Evolutionary conservation across 202 grass and related monocot species (phyloP), one percentile per base, ranked within the genome.

Genomic region (Setaria italica): DNA sequence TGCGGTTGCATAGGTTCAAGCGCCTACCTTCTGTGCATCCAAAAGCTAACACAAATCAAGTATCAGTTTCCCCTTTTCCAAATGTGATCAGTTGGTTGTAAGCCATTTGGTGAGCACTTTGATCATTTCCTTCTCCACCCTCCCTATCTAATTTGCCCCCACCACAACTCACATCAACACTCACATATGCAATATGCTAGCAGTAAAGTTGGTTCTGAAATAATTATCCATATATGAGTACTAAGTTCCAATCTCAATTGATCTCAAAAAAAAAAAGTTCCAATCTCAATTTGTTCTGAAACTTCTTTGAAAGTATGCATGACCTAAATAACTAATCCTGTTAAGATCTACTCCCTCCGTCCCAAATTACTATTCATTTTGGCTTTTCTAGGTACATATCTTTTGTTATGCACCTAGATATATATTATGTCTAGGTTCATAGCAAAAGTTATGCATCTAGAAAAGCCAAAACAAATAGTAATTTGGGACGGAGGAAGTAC

Each of bases 61-160:
- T 76, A 42, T n/a, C 14, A 59, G 15, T 42, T 34, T 49, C 83
- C 68, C 37, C 9, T 66, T 78, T 51, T 60, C 37, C 51, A 12
- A 72, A 72, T 53, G 25, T 39, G 16, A 56, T 41, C 30, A 45
- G 66, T 59, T 51, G 58, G 73, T 12, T n/a, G 34, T 53, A 34
- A 74, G n/a, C 67, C 58, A 45, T 55, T 83, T 80, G 80, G 51
- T 63, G 62, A 50, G 30, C 14, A 78, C n/a, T 78, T 67, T 66
- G 8, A 79, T 58, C n/a, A 35, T 70, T 76, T 66, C 62, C 2
- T 33, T 57, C 35, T 58, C 85, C 66, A 39, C 66, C 42, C 12
- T 41, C 12, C 16, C 48, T 42, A 47, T 62, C n/a, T 72, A 72
- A 30, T 29, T 17, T 78, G 3, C 43, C 30, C 66, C 29, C 39